Conservation (phyloP, 164 flowering plant genomes). For the Stephania yunnanensis region DNA sequence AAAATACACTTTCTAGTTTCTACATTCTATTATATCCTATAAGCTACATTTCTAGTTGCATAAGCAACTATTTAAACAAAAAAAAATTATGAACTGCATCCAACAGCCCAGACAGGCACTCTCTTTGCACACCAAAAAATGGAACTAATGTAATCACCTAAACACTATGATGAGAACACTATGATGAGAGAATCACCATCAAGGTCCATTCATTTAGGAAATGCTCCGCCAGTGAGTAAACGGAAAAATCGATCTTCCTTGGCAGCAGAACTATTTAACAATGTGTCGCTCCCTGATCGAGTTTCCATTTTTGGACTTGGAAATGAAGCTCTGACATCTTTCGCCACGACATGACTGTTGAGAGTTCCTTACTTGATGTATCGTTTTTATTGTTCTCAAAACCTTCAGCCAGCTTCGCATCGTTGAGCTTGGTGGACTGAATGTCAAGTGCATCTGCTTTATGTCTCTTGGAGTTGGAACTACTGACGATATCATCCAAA, state of each 20-base stretch:
- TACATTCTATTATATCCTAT: too few relatives aligned
- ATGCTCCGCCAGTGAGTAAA: conserved; percentile 40
- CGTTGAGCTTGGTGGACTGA: conserved; percentile 7
- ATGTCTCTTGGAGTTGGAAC: background rate
- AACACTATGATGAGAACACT: background rate
- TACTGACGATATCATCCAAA: conserved; percentile 6
- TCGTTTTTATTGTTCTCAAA: background rate
- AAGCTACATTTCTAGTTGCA: too few relatives aligned
- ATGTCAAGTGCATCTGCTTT: conserved; percentile 5
- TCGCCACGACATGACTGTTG: background rate
- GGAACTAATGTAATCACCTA: background rate
- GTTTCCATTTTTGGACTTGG: background rate
- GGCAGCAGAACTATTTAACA: conserved; percentile 6
- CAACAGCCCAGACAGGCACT: background rate
- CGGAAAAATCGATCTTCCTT: conserved; percentile 40
- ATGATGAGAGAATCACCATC: background rate
- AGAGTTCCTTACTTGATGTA: background rate
- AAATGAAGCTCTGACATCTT: background rate
- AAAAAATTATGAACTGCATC: too few relatives aligned
- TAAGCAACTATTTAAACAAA: too few relatives aligned
- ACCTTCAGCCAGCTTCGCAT: background rate
- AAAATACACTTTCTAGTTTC: too few relatives aligned
- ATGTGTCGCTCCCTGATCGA: background rate
- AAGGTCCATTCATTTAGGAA: conserved; percentile 19
- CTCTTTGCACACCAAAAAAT: background rate